Conservation (phyloP, 2,329 filamentous ascomycete species). For the Colletotrichum lentis region DNA sequence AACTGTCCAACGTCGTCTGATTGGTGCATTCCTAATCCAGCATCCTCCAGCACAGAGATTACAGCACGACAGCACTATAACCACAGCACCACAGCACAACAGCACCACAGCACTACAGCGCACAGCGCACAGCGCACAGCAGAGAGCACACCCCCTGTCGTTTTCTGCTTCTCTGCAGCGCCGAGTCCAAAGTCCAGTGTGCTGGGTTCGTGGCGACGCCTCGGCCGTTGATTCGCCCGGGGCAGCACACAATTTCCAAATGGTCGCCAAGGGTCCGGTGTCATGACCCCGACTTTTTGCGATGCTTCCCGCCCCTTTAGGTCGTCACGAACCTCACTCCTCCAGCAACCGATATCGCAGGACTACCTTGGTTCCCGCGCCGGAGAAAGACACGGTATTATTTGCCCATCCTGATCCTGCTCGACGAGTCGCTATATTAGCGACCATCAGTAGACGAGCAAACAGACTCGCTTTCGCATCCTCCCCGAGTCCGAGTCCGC, state of each 20-base stretch:
- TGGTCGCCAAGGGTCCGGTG: slow-evolving; percentile 26
- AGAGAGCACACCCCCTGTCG: neutral
- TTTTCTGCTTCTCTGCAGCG: neutral
- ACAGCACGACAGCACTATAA: too few species aligned
- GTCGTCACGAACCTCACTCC: slow-evolving; percentile 15
- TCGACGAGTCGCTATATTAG: slow-evolving; percentile 21
- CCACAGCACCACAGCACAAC: too few species aligned
- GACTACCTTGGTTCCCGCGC: slow-evolving; percentile 19
- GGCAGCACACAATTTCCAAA: slow-evolving; percentile 27
- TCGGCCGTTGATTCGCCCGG: slow-evolving; percentile 36
- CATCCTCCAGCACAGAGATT: neutral
- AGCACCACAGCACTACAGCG: too few species aligned
- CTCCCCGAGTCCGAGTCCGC: neutral
- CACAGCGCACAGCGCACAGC: too few species aligned
- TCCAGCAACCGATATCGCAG: slow-evolving; percentile 31
- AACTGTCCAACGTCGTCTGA: neutral
- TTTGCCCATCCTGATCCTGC: slow-evolving; percentile 12
- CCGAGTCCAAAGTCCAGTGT: slow-evolving; percentile 5
- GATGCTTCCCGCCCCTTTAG: slow-evolving; percentile 4
- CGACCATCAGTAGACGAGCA: slow-evolving; percentile 21
- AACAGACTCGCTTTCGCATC: slow-evolving; percentile 1
- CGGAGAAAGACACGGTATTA: slow-evolving; percentile 24
- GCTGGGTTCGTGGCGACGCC: slow-evolving; percentile 34
- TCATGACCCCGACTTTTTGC: slow-evolving; percentile 7
- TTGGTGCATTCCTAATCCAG: neutral